phyloP scores from a whole-genome alignment of 129 eudicot genomes.

The Helianthus tuberosus region DNA sequence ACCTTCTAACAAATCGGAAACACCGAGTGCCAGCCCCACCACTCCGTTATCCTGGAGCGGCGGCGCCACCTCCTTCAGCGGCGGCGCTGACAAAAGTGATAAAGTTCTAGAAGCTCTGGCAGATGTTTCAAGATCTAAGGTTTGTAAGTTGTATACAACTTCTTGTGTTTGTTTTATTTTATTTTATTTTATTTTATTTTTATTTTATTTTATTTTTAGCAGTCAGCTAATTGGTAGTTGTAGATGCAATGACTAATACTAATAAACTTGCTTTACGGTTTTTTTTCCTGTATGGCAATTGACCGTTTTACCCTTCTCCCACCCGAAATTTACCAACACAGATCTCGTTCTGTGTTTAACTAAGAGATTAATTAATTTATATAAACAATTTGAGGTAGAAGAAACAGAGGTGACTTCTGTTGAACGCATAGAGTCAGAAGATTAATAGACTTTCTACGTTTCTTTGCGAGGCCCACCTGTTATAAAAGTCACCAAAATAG shows the following conservation, averaged over 20 bases:
- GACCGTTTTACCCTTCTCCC: constrained; percentile 41
- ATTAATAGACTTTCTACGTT: constrained; percentile 40
- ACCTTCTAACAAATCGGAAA: constrained; percentile 20
- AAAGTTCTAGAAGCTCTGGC: neutral
- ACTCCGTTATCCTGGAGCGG: constrained; percentile 79
- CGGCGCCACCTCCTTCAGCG: constrained; percentile 52
- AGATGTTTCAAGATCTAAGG: constrained; percentile 63
- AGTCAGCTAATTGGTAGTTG: constrained; percentile 40
- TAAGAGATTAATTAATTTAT: too few species aligned
- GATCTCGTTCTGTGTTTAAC: constrained; percentile 11
- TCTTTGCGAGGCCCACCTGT: constrained; percentile 39
- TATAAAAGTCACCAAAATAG: constrained; percentile 1
- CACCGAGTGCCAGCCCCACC: constrained; percentile 60
- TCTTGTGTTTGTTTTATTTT: neutral
- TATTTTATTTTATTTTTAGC: neutral
- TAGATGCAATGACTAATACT: neutral
- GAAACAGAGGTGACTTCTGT: constrained; percentile 40
- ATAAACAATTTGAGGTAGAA: neutral
- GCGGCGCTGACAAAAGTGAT: constrained; percentile 22
- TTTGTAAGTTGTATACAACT: neutral
- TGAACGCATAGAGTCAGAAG: constrained; percentile 48
- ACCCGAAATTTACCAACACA: constrained; percentile 2
- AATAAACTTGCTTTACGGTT: constrained; percentile 37
- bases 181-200: neutral
- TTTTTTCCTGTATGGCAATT: constrained; percentile 31